A percentile compares a stretch with the other conserved stretches of the same genome.
Conservation (phyloP, 306 rosid genomes). For the Trifolium pratense region DNA sequence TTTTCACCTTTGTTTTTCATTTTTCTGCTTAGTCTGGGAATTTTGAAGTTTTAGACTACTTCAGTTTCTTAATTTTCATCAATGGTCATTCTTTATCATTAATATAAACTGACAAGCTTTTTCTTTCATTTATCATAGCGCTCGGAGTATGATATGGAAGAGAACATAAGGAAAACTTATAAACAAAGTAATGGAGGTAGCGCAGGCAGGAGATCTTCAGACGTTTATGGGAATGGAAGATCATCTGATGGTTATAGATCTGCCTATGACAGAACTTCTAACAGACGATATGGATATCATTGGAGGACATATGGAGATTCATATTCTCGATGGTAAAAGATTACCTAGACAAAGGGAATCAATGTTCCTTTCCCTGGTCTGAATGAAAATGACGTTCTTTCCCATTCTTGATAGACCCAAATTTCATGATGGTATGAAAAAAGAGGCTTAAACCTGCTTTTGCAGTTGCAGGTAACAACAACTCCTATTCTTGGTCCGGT, state of each 20-base stretch:
- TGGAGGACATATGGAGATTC: constrained; percentile 54
- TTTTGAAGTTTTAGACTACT: constrained; percentile 17
- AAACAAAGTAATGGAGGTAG: constrained; percentile 58
- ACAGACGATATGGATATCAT: constrained; percentile 47
- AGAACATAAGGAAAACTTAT: constrained; percentile 69
- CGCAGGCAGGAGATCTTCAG: constrained; percentile 59
- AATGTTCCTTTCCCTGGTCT: constrained; percentile 12
- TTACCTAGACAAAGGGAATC: constrained; percentile 18
- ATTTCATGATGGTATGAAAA: constrained; percentile 35
- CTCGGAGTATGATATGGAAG: constrained; percentile 79
- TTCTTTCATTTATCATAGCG: constrained; percentile 56
- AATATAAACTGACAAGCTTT: constrained; percentile 29
- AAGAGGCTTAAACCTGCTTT: constrained; percentile 27
- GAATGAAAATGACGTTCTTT: constrained; percentile 27
- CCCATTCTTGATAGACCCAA: constrained; percentile 37
- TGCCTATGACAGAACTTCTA: constrained; percentile 51
- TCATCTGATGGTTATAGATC: constrained; percentile 51
- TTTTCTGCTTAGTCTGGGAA: constrained; percentile 13
- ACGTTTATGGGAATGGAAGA: constrained; percentile 51
- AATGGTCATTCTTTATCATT: constrained; percentile 31
- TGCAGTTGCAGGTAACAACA: constrained; percentile 46
- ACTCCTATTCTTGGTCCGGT: constrained; percentile 29
- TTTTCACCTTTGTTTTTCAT: constrained; percentile 37
- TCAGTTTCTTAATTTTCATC: constrained; percentile 34
- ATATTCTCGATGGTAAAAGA: constrained; percentile 47